Base-by-base conservation (phyloP, 768 basidiomycete genomes). In the Podaxis sp. region DNA sequence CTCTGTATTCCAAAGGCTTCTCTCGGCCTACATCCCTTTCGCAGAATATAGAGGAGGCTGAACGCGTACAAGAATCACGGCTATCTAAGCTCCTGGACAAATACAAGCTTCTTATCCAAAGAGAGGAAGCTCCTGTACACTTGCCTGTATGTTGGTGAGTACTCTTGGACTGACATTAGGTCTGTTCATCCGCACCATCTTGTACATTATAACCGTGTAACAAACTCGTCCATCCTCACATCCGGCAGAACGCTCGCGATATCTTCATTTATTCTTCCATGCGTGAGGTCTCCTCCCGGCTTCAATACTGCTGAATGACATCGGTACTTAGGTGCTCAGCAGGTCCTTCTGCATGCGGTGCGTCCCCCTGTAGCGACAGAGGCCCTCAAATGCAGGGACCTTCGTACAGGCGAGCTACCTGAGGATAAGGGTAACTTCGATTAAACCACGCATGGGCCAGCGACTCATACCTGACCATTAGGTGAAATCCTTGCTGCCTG, bases 241-340 rank as follows among this genome's bases (percentile, higher is more conserved):
- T 20, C 17, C 28, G 8, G 12, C 71, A 98, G 95, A 89, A 66
- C 87, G 93, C 30, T 80, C 92, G 8, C 88, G 90, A 66, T 91
- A 92, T 70, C 86, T 99, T 13, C 90, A 95, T 69, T 86, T 99
- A 36, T 99, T 97, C 78, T 85, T 99, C 4, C 94, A 98, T 67
- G 91, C 93, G 2, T 84, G 97, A 13, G 86, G 93, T 58, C 77
- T 99, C 56, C 80, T 99, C 49, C 98, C 96, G 6, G 94, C 96
- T 4, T 89, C 95, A 1, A 91, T 99, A 17, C 86, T 97, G 6
- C 80, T 99, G 69, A 99, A 99, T 74, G 84, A 85, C 26, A 82
- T 97, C 66, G 97, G 97, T 0, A 97, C 97, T 0, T 99, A 99
- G 86, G 86, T 20, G 85, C 97, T 0, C 95, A 99, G 68, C 93